These are phyloP conservation scores for Aspergillus ustus DNA, from an alignment of 2,329 filamentous ascomycete genomes.

Conservation along the genomic window DNA sequence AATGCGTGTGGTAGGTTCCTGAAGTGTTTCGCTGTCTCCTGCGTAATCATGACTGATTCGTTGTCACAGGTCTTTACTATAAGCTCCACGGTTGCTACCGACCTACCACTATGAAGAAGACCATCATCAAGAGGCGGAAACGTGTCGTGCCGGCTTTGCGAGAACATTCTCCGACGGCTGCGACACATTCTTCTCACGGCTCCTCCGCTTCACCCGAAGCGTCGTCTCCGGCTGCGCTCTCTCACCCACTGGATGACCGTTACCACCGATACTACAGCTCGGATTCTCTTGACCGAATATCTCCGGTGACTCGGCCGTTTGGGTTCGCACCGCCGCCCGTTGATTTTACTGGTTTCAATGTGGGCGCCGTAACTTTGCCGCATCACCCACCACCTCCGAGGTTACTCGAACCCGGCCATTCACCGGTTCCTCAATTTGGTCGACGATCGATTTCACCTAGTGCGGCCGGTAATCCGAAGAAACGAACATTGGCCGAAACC, in stretches of 20 bases:
- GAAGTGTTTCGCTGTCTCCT: background rate
- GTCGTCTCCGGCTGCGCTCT: constrained; percentile 39
- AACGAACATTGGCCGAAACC: constrained; percentile 42
- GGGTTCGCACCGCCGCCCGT: constrained; percentile 51
- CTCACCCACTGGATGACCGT: constrained; percentile 37
- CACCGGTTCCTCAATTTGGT: constrained; percentile 35
- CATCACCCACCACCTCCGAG: constrained; percentile 37
- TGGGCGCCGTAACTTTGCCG: constrained; percentile 37
- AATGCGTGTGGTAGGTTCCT: constrained; percentile 86
- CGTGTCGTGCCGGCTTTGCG: constrained; percentile 81
- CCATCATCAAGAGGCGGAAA: constrained; percentile 93
- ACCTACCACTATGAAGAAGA: constrained; percentile 98
- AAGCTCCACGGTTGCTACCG: constrained; percentile 93
- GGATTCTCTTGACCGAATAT: constrained; percentile 46
- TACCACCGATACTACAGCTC: constrained; percentile 37
- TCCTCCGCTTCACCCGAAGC: constrained; percentile 50
- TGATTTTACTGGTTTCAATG: constrained; percentile 55
- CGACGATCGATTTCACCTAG: constrained; percentile 40
- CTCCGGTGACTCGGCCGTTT: constrained; percentile 42
- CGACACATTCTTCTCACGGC: constrained; percentile 46
- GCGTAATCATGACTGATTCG: constrained; percentile 6
- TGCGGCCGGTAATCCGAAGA: constrained; percentile 37
- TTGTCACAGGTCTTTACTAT: constrained; percentile 79
- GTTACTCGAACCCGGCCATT: constrained; percentile 35
- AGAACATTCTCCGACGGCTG: constrained; percentile 49